Evolutionary conservation across 352 stramenopile species (phyloP).

Genomic region (Poterioochromonas sp.): DNA sequence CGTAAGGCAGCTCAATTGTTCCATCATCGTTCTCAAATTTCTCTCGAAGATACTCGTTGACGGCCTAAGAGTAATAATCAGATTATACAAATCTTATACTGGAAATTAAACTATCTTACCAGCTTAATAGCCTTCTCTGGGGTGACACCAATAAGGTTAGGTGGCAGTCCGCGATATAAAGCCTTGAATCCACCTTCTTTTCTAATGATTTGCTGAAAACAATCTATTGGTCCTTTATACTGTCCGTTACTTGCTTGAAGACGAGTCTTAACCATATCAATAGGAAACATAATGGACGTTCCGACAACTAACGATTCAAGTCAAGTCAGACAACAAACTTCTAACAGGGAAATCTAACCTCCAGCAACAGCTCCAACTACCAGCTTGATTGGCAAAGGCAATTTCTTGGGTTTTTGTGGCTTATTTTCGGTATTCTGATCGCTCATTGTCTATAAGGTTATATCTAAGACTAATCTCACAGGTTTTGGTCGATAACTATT

Average conservation of each 20-base stretch:
- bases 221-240: conserved; percentile 58
- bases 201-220: conserved; percentile 59
- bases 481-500: no score
- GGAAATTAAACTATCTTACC: background rate
- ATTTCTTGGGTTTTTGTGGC: conserved; percentile 43
- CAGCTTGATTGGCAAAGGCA: conserved; percentile 65
- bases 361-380: conserved; percentile 65
- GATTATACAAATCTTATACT: background rate
- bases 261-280: conserved; percentile 79
- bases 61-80: conserved; percentile 40
- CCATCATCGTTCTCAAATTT: conserved; percentile 54
- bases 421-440: no score
- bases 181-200: conserved; percentile 49
- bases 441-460: no score
- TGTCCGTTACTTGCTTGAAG: conserved; percentile 50
- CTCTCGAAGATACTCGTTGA: conserved; percentile 72
- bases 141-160: conserved; percentile 50
- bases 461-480: no score
- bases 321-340: background rate
- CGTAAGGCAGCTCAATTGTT: conserved; percentile 53
- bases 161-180: background rate
- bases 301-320: conserved; percentile 48
- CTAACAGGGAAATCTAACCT: conserved; percentile 8
- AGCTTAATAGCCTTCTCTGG: conserved; percentile 80
- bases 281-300: conserved; percentile 65